Evolutionary conservation across 345 rosid genomes (phyloP), one percentile per base, ranked within the genome.

Genomic region (Heritiera littoralis): DNA sequence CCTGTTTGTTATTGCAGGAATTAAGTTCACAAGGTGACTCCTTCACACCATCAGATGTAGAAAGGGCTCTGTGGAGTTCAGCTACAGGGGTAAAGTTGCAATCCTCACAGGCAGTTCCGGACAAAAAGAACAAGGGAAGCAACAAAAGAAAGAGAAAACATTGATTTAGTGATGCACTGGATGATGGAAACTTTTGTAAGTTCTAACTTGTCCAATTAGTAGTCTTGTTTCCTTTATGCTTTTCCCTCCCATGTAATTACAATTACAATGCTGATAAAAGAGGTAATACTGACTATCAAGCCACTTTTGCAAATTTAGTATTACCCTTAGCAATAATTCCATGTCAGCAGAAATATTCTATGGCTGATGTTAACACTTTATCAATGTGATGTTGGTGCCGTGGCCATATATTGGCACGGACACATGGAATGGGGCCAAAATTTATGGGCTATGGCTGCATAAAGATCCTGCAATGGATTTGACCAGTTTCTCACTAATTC

Each of bases 1-100:
- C 8, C 46, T 17, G 4, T 48, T 51, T 35, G 5, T 78, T 15
- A 17, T 77, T 86, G 68, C 86, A 91, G 97, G 98, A 92, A 41
- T 80, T 92, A 79, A 90, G 89, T 83, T 54, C 84, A 20, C 74
- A 87, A 76, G 92, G 78, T 73, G 89, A 88, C 30, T 72, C 82
- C 78, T 87, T 88, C 87, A 90, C 91, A 5, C 86, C 95, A 69
- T 88, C 97, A 7, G 98, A 92, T 78, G 85, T 92, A 46, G 99
- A 95, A 86, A 91, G 94, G 83, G 93, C 97, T 58, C 80, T 93
- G 63, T 92, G 99, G 99, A 90, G 97, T 83, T 87, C 89, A 77
- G 87, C 83, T 46, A 60, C 86, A 32, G 81, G 86, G 59, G 76
- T 81, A 58, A 92, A 88, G 79, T 72, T 86, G 78, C 59, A 18